Evolutionary conservation across 73 alveolate species (phyloP), one percentile per base, ranked within the genome.

Genomic region (Paramecium sonneborni): DNA sequence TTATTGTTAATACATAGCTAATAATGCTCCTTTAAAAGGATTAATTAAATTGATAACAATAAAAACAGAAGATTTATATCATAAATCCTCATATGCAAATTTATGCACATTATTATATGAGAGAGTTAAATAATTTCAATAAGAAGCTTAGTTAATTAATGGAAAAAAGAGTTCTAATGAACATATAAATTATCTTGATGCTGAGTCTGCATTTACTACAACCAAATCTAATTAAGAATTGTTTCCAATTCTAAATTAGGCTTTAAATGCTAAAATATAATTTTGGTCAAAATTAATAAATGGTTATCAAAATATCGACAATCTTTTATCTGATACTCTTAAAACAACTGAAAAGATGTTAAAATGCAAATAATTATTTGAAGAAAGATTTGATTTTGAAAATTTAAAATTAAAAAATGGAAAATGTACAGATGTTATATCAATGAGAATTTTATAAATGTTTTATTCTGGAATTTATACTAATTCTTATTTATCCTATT

Each of bases 1-100:
- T 4, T 67, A 67, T 67, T 67, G 84, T 26, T 14, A 67, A 21
- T 67, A 30, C 39, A 26, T 67, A 7, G 20, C 84, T 24, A 67
- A 67, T 67, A 43, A 67, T 67, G 84, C 84, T 23, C 84, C 84
- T 5, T 26, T 67, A 14, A 67, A 67, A 67, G 84, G 32, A 24
- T 12, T 67, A 3, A 30, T 67, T 21, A 67, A 32, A 24, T 67
- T 67, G 44, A 30, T 67, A 2, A 21, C 23, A 67, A 5, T 6
- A 30, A 14, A 24, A 15, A 20, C 84, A 21, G 11, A 26, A 3
- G 18, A 67, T 28, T 14, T 26, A 0, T 67, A 67, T 12, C 23
- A 14, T 67, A 67, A 26, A 4, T 26, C 12, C 2, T 10, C 84
- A 11, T 26, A 14, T 10, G 12, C 6, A 3, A 67, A 67, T 26